phyloP scores from a whole-genome alignment of 441 rosid genomes.

The Croton setiger region DNA sequence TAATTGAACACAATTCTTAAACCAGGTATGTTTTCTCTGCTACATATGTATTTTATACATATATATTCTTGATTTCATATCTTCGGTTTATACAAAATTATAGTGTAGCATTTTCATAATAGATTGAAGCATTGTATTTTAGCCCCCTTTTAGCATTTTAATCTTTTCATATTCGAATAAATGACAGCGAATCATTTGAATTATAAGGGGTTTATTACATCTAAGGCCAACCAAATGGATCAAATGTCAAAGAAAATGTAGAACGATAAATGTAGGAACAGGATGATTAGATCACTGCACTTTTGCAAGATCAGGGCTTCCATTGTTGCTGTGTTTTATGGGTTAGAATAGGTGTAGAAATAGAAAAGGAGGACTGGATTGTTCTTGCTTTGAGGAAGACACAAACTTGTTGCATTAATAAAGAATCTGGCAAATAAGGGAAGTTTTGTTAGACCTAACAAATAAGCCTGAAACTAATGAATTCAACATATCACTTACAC shows the following conservation, averaged over 20 bases:
- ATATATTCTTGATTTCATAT: not conserved
- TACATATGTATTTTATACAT: not conserved
- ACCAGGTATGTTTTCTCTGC: constrained; percentile 8
- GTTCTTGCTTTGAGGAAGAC: too few species aligned
- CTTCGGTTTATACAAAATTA: not conserved
- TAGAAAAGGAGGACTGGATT: too few species aligned
- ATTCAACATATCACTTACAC: not conserved
- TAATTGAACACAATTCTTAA: not conserved
- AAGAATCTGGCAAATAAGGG: not conserved
- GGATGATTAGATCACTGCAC: not conserved
- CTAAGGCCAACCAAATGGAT: not conserved
- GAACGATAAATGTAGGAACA: not conserved
- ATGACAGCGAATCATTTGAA: not conserved
- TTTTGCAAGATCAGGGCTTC: not conserved
- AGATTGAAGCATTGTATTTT: not conserved
- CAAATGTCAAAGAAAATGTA: not conserved
- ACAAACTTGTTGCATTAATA: not conserved
- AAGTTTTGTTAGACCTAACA: not conserved
- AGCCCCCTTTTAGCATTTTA: not conserved
- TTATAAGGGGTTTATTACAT: too few species aligned
- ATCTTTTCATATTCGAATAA: not conserved
- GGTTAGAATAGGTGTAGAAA: too few species aligned
- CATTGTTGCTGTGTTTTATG: not conserved
- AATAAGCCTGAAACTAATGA: too few species aligned
- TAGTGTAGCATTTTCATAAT: not conserved